These are phyloP conservation scores for Plasmodium fragile DNA, from an alignment of 169 alveolate species.

Conservation along the genomic window DNA sequence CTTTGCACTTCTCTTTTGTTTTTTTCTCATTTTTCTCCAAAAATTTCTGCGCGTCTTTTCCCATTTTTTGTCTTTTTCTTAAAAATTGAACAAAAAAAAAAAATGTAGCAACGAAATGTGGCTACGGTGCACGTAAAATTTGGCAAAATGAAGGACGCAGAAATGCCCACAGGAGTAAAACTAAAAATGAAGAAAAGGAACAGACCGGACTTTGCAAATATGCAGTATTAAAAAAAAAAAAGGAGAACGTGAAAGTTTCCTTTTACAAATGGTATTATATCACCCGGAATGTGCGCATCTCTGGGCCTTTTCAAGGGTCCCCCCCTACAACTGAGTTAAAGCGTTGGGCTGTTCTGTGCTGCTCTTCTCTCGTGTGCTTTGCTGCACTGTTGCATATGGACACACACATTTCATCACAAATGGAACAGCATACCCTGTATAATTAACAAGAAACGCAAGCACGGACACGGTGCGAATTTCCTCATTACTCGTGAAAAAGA, in stretches of 20 bases:
- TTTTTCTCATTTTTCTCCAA: not conserved
- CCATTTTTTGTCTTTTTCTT: slow-evolving; percentile 1
- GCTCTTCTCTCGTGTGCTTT: not conserved
- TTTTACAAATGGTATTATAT: not conserved
- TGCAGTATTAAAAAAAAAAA: not conserved
- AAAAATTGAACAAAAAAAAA: not conserved
- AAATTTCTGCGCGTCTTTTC: not conserved
- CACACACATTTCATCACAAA: not conserved
- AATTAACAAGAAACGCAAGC: not conserved
- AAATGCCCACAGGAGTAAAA: not conserved
- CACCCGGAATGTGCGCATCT: not conserved
- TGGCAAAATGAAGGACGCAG: not conserved
- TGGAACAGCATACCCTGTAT: not conserved
- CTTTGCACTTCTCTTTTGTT: not conserved
- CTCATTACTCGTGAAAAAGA: not conserved
- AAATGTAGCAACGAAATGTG: not conserved
- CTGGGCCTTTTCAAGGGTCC: not conserved
- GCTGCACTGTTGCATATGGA: not conserved
- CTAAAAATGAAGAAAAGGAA: not conserved
- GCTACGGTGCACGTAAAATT: not conserved
- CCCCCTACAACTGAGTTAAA: not conserved
- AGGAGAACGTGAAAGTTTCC: not conserved
- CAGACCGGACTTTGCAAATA: not conserved
- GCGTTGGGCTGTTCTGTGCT: not conserved
- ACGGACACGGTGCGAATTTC: not conserved